Percentiles rank a stretch among this genome's conserved stretches.
These are phyloP conservation scores for Suillus subaureus DNA, from an alignment of 768 basidiomycete genomes.

Conservation along the genomic window DNA sequence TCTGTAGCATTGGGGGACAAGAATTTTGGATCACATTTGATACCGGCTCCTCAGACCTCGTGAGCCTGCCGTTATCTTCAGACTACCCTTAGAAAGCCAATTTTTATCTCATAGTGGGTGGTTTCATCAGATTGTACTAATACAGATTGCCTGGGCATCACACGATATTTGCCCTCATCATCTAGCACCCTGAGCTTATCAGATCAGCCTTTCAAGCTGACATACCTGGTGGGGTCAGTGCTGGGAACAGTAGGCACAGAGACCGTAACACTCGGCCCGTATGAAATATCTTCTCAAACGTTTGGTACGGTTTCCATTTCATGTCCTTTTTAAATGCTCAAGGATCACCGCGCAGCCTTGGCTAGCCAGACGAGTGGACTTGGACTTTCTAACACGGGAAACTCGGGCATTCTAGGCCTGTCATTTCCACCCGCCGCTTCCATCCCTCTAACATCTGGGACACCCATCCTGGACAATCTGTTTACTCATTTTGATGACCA, in stretches of 20 bases:
- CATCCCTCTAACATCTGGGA: slow-evolving; percentile 47
- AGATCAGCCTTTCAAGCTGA: slow-evolving; percentile 41
- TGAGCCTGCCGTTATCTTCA: slow-evolving; percentile 25
- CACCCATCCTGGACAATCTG: slow-evolving; percentile 49
- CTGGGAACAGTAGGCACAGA: slow-evolving; percentile 50
- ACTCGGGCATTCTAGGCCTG: slow-evolving; percentile 60
- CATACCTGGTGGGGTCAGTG: slow-evolving; percentile 54
- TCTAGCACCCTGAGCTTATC: slow-evolving; percentile 35
- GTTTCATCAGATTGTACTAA: slow-evolving; percentile 47
- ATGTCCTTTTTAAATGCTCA: slow-evolving; percentile 4
- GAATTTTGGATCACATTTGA: slow-evolving; percentile 50
- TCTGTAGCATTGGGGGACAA: slow-evolving; percentile 43
- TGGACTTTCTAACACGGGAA: slow-evolving; percentile 45
- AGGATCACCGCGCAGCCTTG: slow-evolving; percentile 35
- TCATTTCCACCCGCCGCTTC: slow-evolving; percentile 50
- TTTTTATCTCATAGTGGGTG: slow-evolving; percentile 44
- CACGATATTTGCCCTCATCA: slow-evolving; percentile 39
- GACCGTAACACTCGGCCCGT: slow-evolving; percentile 45
- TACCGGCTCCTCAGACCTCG: slow-evolving; percentile 62
- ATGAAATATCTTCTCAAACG: slow-evolving; percentile 47
- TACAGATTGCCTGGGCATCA: slow-evolving; percentile 47
- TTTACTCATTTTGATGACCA: slow-evolving; percentile 43
- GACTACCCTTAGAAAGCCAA: slow-evolving; percentile 2
- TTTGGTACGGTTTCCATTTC: slow-evolving; percentile 39
- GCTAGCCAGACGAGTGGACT: slow-evolving; percentile 47